Base-by-base conservation (phyloP, 1,284 basidiomycete genomes). In the Vanrija humicola region DNA sequence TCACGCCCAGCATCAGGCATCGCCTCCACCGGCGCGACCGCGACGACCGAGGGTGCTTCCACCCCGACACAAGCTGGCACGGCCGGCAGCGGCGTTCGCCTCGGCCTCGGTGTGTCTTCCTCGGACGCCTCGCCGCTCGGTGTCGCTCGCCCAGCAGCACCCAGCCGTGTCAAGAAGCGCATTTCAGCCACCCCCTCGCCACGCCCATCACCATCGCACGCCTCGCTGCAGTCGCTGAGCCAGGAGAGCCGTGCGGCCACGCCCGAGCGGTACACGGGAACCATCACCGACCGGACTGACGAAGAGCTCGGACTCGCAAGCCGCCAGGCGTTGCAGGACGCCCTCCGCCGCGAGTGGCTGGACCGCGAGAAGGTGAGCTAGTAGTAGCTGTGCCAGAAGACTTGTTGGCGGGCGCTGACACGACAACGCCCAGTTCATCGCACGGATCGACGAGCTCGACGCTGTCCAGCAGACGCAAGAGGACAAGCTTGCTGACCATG, bases 291-390 rank as follows among this genome's bases (percentile, higher is more conserved):
- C 40, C 47, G 66, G 34, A 69, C 59, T 14, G 73, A 72, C 46
- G 67, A 68, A 16, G 66, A 68, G 43, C 50, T 73, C 6, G 49
- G 26, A 3, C 28, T 58, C 23, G 69, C 69, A 1, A 59, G 64
- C 23, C 54, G 63, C 25, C 62, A 67, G 14, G 67, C 62, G 10
- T 52, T 75, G 44, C 64, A 65, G 52, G 40, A 50, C 18, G 67
- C 67, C 0, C 54, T 75, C 40, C 61, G 58, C 28, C 59, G 56
- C 15, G 64, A 69, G 50, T 75, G 73, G 72, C 43, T 56, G 7
- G 48, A 57, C 15, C 50, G 59, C n/a, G 73, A 74, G 43, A 55
- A 62, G 61, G 73, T 74, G 49, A 18, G 67, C 34, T 34, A 15
- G 34, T 34, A 15, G 34, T 12, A 34, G 34, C 34, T 64, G 23